Evolutionary conservation across 2,329 filamentous ascomycete species (phyloP).

Genomic region (Claviceps sp.): DNA sequence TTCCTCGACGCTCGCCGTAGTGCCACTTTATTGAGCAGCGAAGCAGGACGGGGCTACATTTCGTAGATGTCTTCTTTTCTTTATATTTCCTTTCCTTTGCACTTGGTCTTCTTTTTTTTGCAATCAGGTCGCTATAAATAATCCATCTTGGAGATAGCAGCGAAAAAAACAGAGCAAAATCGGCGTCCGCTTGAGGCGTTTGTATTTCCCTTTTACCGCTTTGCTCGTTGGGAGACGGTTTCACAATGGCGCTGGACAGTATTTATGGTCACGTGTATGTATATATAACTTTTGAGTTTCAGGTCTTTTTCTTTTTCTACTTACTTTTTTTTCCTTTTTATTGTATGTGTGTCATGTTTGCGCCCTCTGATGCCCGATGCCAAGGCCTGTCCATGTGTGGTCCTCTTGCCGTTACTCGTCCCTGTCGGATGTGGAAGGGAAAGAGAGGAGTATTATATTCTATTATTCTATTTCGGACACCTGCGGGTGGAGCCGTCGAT

Average conservation of each 20-base stretch:
- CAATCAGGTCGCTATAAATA: background rate
- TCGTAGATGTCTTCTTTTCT: slow-evolving; percentile 23
- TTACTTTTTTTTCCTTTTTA: background rate
- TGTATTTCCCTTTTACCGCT: background rate
- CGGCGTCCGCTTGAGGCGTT: background rate
- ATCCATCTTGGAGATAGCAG: background rate
- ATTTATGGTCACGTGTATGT: background rate
- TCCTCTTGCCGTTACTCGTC: background rate
- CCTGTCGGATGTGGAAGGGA: background rate
- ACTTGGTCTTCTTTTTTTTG: background rate
- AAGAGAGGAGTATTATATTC: background rate
- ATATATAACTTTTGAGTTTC: background rate
- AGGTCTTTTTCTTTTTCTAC: background rate
- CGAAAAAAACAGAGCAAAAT: background rate
- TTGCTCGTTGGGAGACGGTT: background rate
- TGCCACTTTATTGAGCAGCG: slow-evolving; percentile 51
- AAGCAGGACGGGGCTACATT: slow-evolving; percentile 52
- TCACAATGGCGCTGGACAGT: background rate
- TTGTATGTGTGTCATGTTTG: background rate
- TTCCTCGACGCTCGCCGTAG: slow-evolving; percentile 75
- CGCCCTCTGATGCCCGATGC: background rate
- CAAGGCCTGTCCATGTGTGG: background rate
- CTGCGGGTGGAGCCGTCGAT: background rate
- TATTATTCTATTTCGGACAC: too few relatives aligned
- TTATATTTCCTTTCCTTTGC: background rate